Evolutionary conservation across 2,329 filamentous ascomycete genomes (phyloP).

Genomic region (Paecilomyces sp.): DNA sequence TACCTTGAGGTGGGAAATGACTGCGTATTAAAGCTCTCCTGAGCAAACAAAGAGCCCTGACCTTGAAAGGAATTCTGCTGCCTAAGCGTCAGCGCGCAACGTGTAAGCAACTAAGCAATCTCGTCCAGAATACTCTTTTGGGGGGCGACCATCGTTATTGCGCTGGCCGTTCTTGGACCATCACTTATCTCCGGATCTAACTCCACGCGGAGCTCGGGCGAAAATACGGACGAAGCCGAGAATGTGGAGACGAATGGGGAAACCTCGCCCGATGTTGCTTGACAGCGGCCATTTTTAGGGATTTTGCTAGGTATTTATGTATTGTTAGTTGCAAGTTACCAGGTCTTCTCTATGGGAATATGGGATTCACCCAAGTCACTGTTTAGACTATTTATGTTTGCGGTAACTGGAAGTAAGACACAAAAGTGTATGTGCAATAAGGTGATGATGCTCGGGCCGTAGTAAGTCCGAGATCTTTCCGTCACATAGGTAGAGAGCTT

Average conservation of each 20-base stretch:
- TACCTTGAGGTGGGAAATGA: neutral
- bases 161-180: neutral
- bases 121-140: neutral
- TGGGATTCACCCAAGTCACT: neutral
- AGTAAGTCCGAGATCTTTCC: constrained; percentile 20
- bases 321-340: too few species aligned
- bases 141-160: neutral
- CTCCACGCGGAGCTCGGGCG: neutral
- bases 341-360: too few species aligned
- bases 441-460: constrained; percentile 17
- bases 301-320: neutral
- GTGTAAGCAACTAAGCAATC: neutral
- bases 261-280: neutral
- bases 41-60: neutral
- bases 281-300: neutral
- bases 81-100: neutral
- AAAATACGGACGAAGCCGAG: neutral
- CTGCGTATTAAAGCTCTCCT: neutral
- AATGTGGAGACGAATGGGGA: neutral
- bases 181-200: neutral
- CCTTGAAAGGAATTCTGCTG: neutral
- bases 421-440: neutral
- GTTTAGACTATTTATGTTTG: neutral
- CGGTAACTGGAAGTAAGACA: neutral
- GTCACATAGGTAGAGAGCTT: constrained; percentile 5